Percentiles rank a stretch among this genome's conserved stretches.
Conservation (phyloP, 2,329 filamentous ascomycete species). For the Cladosporium sp. region DNA sequence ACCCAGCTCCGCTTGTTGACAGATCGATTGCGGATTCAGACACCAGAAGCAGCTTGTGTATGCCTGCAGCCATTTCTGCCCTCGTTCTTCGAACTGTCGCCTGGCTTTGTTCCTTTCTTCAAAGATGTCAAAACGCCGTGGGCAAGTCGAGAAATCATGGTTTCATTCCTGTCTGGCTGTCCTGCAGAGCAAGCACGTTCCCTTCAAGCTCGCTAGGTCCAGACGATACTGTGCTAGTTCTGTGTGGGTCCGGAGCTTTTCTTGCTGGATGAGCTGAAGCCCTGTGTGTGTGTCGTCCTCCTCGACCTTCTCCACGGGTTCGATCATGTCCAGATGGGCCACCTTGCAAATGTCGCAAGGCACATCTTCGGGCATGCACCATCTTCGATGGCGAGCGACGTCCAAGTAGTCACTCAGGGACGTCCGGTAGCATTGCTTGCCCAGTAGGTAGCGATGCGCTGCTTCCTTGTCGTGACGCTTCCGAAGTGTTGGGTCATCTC, state of each 20-base stretch:
- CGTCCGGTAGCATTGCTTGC: conserved; percentile 4
- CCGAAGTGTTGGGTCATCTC: neutral
- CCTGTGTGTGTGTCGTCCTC: too few relatives aligned
- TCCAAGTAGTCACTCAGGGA: conserved; percentile 5
- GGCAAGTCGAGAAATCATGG: too few relatives aligned
- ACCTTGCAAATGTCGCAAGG: neutral
- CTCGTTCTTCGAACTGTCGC: neutral
- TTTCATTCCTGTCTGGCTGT: too few relatives aligned
- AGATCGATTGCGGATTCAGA: too few relatives aligned
- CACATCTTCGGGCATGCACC: conserved; percentile 9
- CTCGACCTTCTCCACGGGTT: too few relatives aligned
- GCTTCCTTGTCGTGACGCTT: neutral
- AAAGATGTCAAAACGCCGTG: too few relatives aligned
- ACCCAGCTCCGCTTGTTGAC: too few relatives aligned
- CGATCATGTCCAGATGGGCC: neutral
- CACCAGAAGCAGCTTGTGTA: neutral
- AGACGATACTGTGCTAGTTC: too few relatives aligned
- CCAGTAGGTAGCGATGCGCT: conserved; percentile 1
- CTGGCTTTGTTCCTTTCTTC: too few relatives aligned
- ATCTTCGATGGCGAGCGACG: conserved; percentile 1
- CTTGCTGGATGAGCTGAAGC: too few relatives aligned
- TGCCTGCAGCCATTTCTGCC: neutral
- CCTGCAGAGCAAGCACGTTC: neutral
- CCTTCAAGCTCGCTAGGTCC: neutral
- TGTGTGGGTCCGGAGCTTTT: too few relatives aligned